These are phyloP conservation scores for Theileria annulata DNA, from an alignment of 169 alveolate species.

Conservation along the genomic window DNA sequence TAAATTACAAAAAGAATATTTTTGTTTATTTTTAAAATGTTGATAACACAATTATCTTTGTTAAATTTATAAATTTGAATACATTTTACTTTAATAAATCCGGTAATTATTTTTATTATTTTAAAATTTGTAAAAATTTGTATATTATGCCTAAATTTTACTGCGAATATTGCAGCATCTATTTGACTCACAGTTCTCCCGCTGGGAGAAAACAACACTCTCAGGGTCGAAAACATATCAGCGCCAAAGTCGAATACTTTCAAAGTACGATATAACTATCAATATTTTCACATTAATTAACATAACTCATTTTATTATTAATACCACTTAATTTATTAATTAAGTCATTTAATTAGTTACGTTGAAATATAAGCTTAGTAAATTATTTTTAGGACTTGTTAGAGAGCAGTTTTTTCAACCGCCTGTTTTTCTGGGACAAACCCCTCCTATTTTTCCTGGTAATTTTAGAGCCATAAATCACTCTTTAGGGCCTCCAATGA, in stretches of 20 bases:
- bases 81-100: no score
- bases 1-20: not conserved
- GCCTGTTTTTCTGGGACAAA: slow-evolving; percentile 34
- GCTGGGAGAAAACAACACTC: slow-evolving; percentile 98
- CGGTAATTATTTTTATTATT: no score
- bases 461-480: not conserved
- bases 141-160: slow-evolving; percentile 96
- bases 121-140: no score
- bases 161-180: slow-evolving; percentile 99
- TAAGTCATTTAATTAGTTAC: not conserved
- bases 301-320: no score
- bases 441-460: slow-evolving; percentile 33
- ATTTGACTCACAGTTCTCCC: slow-evolving; percentile 97
- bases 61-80: no score
- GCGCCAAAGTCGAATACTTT: slow-evolving; percentile 96
- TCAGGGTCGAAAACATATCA: slow-evolving; percentile 96
- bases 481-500: slow-evolving; percentile 7
- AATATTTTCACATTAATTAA: not conserved
- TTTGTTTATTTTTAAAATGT: not conserved
- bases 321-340: not conserved
- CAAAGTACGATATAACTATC: slow-evolving; percentile 70
- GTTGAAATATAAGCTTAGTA: no score
- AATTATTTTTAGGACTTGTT: slow-evolving; percentile 39
- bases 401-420: slow-evolving; percentile 67
- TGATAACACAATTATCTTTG: no score